Base-by-base conservation (phyloP, 1,139 yeast genomes). In the Schizosaccharomyces versatilis region DNA sequence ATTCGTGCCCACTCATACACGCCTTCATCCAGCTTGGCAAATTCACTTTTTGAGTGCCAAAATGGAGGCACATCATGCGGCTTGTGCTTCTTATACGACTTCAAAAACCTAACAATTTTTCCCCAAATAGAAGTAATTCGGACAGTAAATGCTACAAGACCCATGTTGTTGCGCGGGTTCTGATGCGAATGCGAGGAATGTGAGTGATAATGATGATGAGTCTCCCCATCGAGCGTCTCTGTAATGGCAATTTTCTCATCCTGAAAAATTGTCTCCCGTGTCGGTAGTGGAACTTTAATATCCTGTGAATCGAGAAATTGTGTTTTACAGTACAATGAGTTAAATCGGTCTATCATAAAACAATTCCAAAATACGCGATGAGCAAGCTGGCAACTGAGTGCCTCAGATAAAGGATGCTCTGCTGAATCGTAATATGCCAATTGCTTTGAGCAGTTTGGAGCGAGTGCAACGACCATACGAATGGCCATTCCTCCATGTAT, bases 311-410 rank as follows among this genome's bases (percentile, higher is more conserved):
- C 66, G 3, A 68, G 63, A 19, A 44, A 44, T 9, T 44, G 49
- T 7, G 49, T 14, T 9, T 44, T 44, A 17, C 49, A 44, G 14
- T 44, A 44, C 32, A 44, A 17, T 53, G 68, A 70, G 7, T 67
- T 68, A 41, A 68, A 61, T 14, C 71, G 60, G 55, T 68, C 71
- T 40, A 68, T 60, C 6, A 65, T 66, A 17, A 67, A 62, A 47
- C 68, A 60, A 10, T 68, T 63, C 71, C 71, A 68, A 59, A 65
- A 68, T 0, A 69, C 66, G 39, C 70, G 59, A 24, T 71, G 60
- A 1, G 70, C 61, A 41, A 62, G 60, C 56, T 68, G 71, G 36
- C 67, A 32, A 8, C 49, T 32, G 38, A 44, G 19, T 19, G 19
- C 49, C 12, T 14, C 19, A 32, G 49, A 36, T 6, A 44, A 5